Percentiles rank a stretch among this genome's conserved stretches.
Conservation (phyloP, 177 flowering plant species). For the Vitis hybrid region DNA sequence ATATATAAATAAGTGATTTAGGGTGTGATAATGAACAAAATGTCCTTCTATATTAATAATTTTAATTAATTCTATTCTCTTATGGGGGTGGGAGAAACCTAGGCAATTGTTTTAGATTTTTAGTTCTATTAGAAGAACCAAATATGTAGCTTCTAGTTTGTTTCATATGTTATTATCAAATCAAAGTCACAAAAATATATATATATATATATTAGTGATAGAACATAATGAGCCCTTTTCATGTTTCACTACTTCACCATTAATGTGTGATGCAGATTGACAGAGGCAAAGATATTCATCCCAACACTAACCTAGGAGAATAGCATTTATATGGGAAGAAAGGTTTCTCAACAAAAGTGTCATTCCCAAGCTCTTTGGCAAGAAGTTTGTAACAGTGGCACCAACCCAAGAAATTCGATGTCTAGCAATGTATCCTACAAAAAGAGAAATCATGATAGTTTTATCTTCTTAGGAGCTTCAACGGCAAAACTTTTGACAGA, state of each 20-base stretch:
- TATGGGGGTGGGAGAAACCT: too few relatives aligned
- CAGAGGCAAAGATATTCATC: slow-evolving; percentile 56
- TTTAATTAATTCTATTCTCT: too few relatives aligned
- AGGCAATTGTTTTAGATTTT: too few relatives aligned
- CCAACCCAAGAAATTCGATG: slow-evolving; percentile 74
- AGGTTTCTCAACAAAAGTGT: slow-evolving; percentile 43
- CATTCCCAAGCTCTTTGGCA: slow-evolving; percentile 57
- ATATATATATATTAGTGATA: too few relatives aligned
- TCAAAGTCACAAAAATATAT: too few relatives aligned
- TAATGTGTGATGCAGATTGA: slow-evolving; percentile 59
- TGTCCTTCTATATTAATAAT: too few relatives aligned
- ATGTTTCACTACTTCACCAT: neutral
- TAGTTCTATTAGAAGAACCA: too few relatives aligned
- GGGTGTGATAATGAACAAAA: too few relatives aligned
- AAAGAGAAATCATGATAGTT: neutral
- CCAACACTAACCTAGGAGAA: slow-evolving; percentile 75
- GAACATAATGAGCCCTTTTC: too few relatives aligned
- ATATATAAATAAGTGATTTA: too few relatives aligned
- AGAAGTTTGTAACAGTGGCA: slow-evolving; percentile 71
- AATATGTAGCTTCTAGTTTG: neutral
- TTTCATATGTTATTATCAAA: neutral
- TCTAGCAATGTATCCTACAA: slow-evolving; percentile 14
- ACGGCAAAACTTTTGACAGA: slow-evolving; percentile 9
- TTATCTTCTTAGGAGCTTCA: neutral
- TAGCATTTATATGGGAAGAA: slow-evolving; percentile 73